Evolutionary conservation across 192 early-diverging fungal species (phyloP), one percentile per base, ranked within the genome.

Genomic region (Podila epicladia): DNA sequence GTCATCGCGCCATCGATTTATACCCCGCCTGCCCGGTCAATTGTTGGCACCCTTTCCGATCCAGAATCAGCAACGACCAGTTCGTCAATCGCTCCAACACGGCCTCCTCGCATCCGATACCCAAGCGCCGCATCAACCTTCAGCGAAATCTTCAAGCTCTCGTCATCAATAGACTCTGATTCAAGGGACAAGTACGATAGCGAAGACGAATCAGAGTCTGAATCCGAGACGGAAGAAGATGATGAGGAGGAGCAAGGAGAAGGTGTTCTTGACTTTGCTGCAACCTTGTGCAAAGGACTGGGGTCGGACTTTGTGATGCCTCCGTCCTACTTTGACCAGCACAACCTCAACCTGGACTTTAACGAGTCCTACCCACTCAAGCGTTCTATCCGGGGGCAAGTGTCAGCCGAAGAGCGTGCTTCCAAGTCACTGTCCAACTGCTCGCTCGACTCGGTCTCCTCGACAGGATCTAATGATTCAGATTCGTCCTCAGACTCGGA

Each of bases 251-350:
- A 17, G 3, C 2, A 33, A n/a, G 31, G 59, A 35, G 58, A n/a
- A 13, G 64, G 15, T 19, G 31, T 61, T 38, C 24, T 63, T 9
- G 51, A 74, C 48, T 68, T 63, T 68, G 60, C 73, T 2, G 41
- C 61, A 7, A 67, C 50, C 22, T 17, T 62, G 24, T 74, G 65
- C 19, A 35, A 68, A 11, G 59, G 59, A 9, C 17, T 68, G 13
- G 73, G 60, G 3, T 63, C 73, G 15, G 65, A 74, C 65, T 63
- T 62, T 48, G 57, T 60, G 41, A 62, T 71, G 69, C 59, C 59
- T 11, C 65, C 65, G 19, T 68, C 73, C 6, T 63, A 74, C 41
- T 74, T 68, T 63, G 65, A 74, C 50, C 73, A 62, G 50, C 33
- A 58, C 33, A 74, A 53, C 28, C 45, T 69, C 13, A 69, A 35